Percentiles rank a stretch among this genome's conserved stretches.
These are phyloP conservation scores for Aulographum hederae DNA, from an alignment of 2,329 filamentous ascomycete species.

Conservation along the genomic window DNA sequence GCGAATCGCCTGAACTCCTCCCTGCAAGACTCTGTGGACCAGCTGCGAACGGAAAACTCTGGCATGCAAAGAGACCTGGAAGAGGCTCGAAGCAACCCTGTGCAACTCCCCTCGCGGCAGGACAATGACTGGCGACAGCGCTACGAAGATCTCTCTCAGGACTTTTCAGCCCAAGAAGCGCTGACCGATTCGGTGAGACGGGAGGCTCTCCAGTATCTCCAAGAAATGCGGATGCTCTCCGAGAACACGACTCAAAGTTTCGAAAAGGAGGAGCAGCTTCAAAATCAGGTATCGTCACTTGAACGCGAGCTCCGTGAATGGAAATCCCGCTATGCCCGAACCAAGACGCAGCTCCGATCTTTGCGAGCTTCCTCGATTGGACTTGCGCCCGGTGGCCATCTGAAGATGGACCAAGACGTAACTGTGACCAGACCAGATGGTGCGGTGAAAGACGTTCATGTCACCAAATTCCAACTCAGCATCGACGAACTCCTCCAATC, in stretches of 20 bases:
- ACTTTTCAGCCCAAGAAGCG: background rate
- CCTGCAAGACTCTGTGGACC: slow-evolving; percentile 61
- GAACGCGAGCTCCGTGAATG: slow-evolving; percentile 76
- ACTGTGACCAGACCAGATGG: slow-evolving; percentile 55
- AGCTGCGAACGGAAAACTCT: slow-evolving; percentile 49
- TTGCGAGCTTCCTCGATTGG: slow-evolving; percentile 68
- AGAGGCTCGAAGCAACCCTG: no score
- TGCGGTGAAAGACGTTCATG: slow-evolving; percentile 73
- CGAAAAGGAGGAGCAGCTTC: slow-evolving; percentile 66
- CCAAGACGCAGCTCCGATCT: slow-evolving; percentile 72
- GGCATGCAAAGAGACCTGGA: slow-evolving; percentile 45
- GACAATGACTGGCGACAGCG: slow-evolving; percentile 5
- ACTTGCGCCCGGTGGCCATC: slow-evolving; percentile 47
- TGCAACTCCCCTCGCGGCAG: no score
- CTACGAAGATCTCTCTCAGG: background rate
- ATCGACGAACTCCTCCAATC: slow-evolving; percentile 77
- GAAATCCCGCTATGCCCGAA: slow-evolving; percentile 74
- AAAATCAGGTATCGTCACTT: slow-evolving; percentile 54
- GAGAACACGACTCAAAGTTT: slow-evolving; percentile 60
- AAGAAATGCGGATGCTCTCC: slow-evolving; percentile 78
- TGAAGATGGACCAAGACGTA: slow-evolving; percentile 44
- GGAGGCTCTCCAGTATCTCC: slow-evolving; percentile 66
- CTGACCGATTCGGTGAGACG: slow-evolving; percentile 65
- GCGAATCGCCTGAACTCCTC: slow-evolving; percentile 63
- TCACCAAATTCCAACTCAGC: slow-evolving; percentile 87